Evolutionary conservation across 176 grass and related monocot species (phyloP).

Genomic region (Thinopyrum elongatum): DNA sequence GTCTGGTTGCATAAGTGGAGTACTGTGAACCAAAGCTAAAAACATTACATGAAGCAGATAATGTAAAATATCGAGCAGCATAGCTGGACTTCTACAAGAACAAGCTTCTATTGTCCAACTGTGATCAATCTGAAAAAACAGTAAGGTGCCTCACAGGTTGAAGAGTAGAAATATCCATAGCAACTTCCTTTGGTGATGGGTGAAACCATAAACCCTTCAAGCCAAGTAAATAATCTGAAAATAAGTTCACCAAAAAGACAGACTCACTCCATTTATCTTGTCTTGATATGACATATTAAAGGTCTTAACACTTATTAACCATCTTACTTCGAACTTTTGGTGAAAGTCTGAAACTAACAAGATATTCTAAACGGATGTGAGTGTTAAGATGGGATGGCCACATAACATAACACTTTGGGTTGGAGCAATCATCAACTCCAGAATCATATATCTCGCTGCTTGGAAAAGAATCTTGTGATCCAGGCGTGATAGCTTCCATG

Average conservation of each 20-base stretch:
- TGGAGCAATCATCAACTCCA: constrained; percentile 42
- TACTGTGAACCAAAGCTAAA: constrained; percentile 15
- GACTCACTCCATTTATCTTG: constrained; percentile 21
- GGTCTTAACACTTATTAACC: constrained; percentile 20
- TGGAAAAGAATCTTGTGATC: constrained; percentile 49
- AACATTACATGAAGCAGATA: constrained; percentile 2
- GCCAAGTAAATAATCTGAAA: constrained; percentile 87
- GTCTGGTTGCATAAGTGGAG: constrained; percentile 30
- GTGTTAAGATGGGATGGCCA: constrained; percentile 55
- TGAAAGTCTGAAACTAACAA: constrained; percentile 72
- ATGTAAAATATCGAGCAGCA: background rate
- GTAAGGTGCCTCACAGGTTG: constrained; percentile 54
- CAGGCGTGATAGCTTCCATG: constrained; percentile 55
- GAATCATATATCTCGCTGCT: constrained; percentile 63
- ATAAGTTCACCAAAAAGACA: constrained; percentile 31
- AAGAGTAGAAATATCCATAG: constrained; percentile 47
- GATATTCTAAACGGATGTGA: constrained; percentile 67
- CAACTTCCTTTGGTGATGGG: constrained; percentile 41
- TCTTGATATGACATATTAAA: constrained; percentile 23
- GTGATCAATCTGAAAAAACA: background rate
- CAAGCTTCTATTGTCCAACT: constrained; percentile 13
- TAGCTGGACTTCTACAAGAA: background rate
- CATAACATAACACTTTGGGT: constrained; percentile 64
- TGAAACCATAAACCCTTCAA: constrained; percentile 66
- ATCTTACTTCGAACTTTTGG: constrained; percentile 66